These are phyloP conservation scores for Betula pendula DNA, from an alignment of 306 rosid genomes.

Conservation along the genomic window DNA sequence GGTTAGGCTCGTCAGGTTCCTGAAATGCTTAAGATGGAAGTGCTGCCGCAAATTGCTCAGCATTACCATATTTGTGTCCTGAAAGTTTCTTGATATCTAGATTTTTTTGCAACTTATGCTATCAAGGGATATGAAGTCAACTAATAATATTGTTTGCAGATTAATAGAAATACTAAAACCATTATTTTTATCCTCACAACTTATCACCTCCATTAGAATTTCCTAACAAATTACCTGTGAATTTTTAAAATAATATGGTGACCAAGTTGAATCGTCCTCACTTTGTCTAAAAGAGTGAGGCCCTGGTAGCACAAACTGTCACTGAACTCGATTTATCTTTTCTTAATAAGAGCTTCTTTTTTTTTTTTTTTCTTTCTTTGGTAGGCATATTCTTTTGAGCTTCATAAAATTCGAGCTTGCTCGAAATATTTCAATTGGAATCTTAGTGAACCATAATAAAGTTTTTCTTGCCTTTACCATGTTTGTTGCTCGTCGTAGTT, in stretches of 20 bases:
- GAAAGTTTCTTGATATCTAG: background rate
- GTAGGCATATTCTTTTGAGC: background rate
- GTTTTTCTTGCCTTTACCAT: slow-evolving; percentile 9
- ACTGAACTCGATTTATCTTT: background rate
- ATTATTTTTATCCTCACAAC: background rate
- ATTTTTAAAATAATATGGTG: background rate
- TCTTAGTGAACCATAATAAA: background rate
- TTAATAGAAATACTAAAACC: background rate
- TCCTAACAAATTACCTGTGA: background rate
- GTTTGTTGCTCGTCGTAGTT: slow-evolving; percentile 17
- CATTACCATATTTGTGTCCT: background rate
- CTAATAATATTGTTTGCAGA: background rate
- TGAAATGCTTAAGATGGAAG: background rate
- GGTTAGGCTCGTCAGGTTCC: background rate
- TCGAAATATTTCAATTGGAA: slow-evolving; percentile 5
- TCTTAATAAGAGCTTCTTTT: background rate
- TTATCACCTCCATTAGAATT: background rate
- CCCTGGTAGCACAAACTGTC: background rate
- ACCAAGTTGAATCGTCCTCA: background rate
- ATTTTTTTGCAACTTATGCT: background rate
- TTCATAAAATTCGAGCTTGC: slow-evolving; percentile 7
- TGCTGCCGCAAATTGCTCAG: background rate
- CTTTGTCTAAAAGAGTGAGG: no score
- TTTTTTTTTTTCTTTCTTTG: slow-evolving; percentile 4
- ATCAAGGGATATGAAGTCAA: no score